Percentiles rank a stretch among this genome's conserved stretches.
phyloP scores from a whole-genome alignment of 768 basidiomycete genomes.

The Cantharellus cinnabarinus region DNA sequence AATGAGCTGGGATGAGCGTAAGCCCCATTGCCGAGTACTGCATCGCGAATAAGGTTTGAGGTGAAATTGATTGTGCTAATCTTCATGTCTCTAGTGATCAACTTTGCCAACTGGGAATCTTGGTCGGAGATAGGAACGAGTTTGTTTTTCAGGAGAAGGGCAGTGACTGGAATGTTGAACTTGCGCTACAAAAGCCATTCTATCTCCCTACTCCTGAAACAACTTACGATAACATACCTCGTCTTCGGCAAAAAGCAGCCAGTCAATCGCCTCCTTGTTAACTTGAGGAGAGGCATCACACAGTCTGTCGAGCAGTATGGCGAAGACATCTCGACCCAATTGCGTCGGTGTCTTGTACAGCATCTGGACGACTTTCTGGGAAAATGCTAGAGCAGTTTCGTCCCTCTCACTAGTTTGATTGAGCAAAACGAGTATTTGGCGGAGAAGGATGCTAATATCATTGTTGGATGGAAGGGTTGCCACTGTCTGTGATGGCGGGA shows the following conservation, averaged over 20 bases:
- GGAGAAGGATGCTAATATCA: constrained; percentile 67
- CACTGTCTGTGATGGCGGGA: constrained; percentile 44
- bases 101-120: constrained; percentile 80
- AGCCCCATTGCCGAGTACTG: constrained; percentile 61
- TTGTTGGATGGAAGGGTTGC: constrained; percentile 58
- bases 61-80: constrained; percentile 63
- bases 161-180: constrained; percentile 85
- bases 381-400: constrained; percentile 76
- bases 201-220: constrained; percentile 1
- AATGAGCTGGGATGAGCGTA: constrained; percentile 53
- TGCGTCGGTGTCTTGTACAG: constrained; percentile 76
- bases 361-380: constrained; percentile 90
- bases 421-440: constrained; percentile 68
- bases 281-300: constrained; percentile 83
- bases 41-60: constrained; percentile 69
- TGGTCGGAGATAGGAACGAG: constrained; percentile 58
- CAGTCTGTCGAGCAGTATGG: constrained; percentile 68
- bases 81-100: constrained; percentile 57
- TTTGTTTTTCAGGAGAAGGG: constrained; percentile 67
- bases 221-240: constrained; percentile 35
- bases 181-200: constrained; percentile 44
- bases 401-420: constrained; percentile 58
- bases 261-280: constrained; percentile 87
- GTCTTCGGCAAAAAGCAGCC: constrained; percentile 92
- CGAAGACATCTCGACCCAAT: constrained; percentile 84